Conservation (phyloP, 164 flowering plant genomes). For the Chimonanthus salicifolius region DNA sequence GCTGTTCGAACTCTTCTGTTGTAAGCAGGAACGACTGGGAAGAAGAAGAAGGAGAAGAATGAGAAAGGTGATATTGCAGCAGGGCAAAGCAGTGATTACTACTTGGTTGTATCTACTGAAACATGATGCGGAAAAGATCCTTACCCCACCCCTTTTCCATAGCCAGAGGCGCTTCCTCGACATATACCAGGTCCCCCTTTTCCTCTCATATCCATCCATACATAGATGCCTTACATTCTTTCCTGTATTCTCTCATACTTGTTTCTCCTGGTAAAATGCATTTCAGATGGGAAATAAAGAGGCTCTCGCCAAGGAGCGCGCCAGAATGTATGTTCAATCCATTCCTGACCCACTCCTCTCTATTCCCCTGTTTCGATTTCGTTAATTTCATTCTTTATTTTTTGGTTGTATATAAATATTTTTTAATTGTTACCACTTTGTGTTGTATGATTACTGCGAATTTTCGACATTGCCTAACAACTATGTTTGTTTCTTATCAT, state of each 20-base stretch:
- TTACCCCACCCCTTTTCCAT: slow-evolving; percentile 1
- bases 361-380: neutral
- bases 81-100: neutral
- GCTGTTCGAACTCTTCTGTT: too few relatives aligned
- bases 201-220: neutral
- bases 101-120: neutral
- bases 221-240: neutral
- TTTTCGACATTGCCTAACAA: too few relatives aligned
- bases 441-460: neutral
- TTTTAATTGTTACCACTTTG: neutral
- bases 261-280: neutral
- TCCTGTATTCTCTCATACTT: neutral
- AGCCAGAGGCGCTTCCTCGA: slow-evolving; percentile 55
- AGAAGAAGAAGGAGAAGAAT: neutral
- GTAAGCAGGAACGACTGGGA: neutral
- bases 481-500: neutral
- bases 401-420: neutral
- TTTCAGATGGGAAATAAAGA: slow-evolving; percentile 63
- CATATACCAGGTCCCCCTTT: slow-evolving; percentile 51
- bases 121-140: neutral
- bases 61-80: neutral
- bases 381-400: neutral
- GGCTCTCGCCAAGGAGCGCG: slow-evolving; percentile 77
- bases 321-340: slow-evolving; percentile 59
- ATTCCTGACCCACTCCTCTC: neutral